Base-by-base conservation (phyloP, 75 land plant species). In the Pinus tabuliformis region DNA sequence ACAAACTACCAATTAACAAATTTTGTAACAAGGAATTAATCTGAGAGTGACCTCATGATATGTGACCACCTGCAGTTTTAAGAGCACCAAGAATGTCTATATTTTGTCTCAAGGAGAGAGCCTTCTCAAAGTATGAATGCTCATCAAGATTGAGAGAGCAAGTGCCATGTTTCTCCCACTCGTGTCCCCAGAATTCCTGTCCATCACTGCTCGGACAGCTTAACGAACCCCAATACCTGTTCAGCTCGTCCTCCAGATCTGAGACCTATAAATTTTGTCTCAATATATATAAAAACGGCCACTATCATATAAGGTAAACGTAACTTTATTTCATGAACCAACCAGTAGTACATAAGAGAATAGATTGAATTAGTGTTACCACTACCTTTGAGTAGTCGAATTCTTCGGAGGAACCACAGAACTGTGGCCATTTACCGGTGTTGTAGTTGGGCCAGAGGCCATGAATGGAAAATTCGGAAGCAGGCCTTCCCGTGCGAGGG, bases 391-490 rank as follows among this genome's bases (percentile, higher is more conserved):
- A 84, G 59, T 61, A 57, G 49, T 93, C 86, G 62, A 80, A 93
- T 30, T 76, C 74, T 24, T 72, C 76, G 57, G 66, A 72, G 1
- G 83, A 3, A 57, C 62, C 81, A 72, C 99, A 96, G 64, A 88
- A 83, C 22, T 81, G 77, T 0, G 99, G 99, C 52, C 87, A 96
- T 3, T 84, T 45, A 12, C 97, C 99, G 62, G 83, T 88, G 24
- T 88, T 81, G 80, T 90, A 81, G 79, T 96, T 91, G 1, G 97
- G 99, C 99, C 96, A 96, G 2, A 95, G 78, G 8, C 96, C 98
- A 79, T 95, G 98, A 68, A 93, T 91, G 65, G 87, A 81, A 70
- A 95, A 96, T 20, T 84, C 82, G 28, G 92, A 80, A 0, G 73
- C 87, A 8, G 99, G 99, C 75, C 86, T 88, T 21, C 99, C 99